These are phyloP conservation scores for Pseudoneurospora amorphoporcata DNA, from an alignment of 495 filamentous ascomycete species.

Conservation along the genomic window DNA sequence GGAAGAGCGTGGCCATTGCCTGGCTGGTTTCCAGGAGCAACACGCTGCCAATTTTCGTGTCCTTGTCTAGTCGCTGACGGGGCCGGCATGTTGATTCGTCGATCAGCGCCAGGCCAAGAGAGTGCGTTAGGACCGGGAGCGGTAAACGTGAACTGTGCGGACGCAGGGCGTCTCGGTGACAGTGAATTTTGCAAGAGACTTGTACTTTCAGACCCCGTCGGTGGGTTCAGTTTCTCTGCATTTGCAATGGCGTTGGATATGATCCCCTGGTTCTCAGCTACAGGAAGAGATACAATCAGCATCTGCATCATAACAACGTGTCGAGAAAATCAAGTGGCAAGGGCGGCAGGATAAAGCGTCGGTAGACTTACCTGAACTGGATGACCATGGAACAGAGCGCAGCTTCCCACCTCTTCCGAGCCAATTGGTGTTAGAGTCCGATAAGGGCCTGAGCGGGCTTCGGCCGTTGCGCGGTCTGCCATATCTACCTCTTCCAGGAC, in stretches of 20 bases:
- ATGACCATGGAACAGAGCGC: constrained; percentile 31
- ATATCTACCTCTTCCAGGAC: constrained; percentile 69
- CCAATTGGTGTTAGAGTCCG: constrained; percentile 45
- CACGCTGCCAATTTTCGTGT: constrained; percentile 10
- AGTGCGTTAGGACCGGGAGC: constrained; percentile 38
- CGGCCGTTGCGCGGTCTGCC: constrained; percentile 55
- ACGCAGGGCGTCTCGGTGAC: constrained; percentile 47
- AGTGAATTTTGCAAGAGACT: constrained; percentile 66
- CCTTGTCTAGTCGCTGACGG: constrained; percentile 1
- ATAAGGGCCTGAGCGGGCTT: constrained; percentile 50
- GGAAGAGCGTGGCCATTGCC: background rate
- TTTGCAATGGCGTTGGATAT: constrained; percentile 85
- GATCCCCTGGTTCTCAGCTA: constrained; percentile 56
- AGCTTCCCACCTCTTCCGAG: constrained; percentile 33
- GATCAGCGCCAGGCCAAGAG: constrained; percentile 49
- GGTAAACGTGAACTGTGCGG: constrained; percentile 86
- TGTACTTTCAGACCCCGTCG: constrained; percentile 56
- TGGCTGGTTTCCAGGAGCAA: constrained; percentile 3
- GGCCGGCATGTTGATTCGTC: constrained; percentile 2
- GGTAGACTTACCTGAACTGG: constrained; percentile 31
- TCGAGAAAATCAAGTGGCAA: background rate
- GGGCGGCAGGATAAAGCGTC: background rate
- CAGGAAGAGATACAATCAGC: background rate
- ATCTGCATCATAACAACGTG: background rate
- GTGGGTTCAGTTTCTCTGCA: constrained; percentile 59